Evolutionary conservation across 352 stramenopile species (phyloP), one percentile per base, ranked within the genome.

Genomic region (Thraustotheca clavata): DNA sequence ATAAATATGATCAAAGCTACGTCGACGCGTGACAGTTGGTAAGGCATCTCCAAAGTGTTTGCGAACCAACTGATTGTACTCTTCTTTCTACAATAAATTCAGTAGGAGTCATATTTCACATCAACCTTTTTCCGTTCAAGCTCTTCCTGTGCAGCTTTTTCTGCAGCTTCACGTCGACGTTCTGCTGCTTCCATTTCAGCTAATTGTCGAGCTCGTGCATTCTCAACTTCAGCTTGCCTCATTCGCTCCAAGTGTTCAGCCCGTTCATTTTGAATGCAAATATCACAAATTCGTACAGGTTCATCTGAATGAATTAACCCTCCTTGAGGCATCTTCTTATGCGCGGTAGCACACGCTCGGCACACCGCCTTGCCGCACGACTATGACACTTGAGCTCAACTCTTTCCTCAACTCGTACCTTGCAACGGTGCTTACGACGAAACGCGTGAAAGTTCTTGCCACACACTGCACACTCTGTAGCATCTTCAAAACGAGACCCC

Each of bases 361-460:
- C 84, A 93, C 14, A 93, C 84, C 3, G 82, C 84, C 46, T 89
- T 85, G 2, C 84, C 84, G 52, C 84, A 93, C 18, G 79, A 76
- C 84, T 93, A 46, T 14, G 35, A 27, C 26, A 75, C 0, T 59
- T 16, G 35, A 9, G 4, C 18, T 22, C 24, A n/a, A 5, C 26
- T 7, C 9, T 65, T 4, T 22, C 22, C 38, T 22, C 39, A 60
- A 36, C 1, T 62, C 57, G 54, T 74, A 93, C 84, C 62, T 76
- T 72, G 60, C 84, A 93, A 47, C 84, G 84, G 62, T 93, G 82
- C 57, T 91, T 93, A 62, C 81, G 80, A 31, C 84, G 82, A 47
- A 93, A 93, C 22, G 82, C 80, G 72, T 91, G 79, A 67, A 93
- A 91, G 54, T 89, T 91, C 68, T 91, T 93, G 41, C 88, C 73